Evolutionary conservation across 2,329 filamentous ascomycete species (phyloP).

Genomic region (Tolypocladium album): DNA sequence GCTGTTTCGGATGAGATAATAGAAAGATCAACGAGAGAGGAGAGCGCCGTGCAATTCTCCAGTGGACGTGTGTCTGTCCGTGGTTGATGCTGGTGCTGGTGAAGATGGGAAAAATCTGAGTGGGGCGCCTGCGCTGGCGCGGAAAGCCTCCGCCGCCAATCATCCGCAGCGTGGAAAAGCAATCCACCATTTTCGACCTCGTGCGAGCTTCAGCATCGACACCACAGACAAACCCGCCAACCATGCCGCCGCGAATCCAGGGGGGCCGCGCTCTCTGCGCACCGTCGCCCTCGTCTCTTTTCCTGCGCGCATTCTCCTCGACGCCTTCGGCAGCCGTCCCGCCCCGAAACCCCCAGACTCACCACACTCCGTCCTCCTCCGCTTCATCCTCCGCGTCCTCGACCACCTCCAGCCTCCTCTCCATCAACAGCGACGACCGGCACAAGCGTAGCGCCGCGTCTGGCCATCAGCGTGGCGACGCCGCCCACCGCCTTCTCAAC

Average conservation of each 20-base stretch:
- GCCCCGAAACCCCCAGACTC: slow-evolving; percentile 7
- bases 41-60: not conserved
- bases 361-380: not conserved
- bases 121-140: not conserved
- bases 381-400: slow-evolving; percentile 4
- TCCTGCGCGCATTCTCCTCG: slow-evolving; percentile 19
- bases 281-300: slow-evolving; percentile 2
- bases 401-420: slow-evolving; percentile 13
- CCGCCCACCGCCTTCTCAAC: slow-evolving; percentile 16
- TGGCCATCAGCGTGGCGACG: slow-evolving; percentile 13
- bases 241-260: slow-evolving; percentile 3
- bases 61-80: not conserved
- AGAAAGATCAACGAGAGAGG: not conserved
- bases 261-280: not conserved
- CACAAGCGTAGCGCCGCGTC: slow-evolving; percentile 1
- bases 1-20: not conserved
- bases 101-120: not conserved
- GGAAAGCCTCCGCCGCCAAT: not conserved
- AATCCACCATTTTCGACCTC: slow-evolving; percentile 1
- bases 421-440: slow-evolving; percentile 10
- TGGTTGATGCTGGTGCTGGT: not conserved
- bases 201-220: not conserved
- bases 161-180: not conserved
- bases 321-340: slow-evolving; percentile 12
- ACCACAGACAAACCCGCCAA: not conserved